Base-by-base conservation (phyloP, 2,329 filamentous ascomycete genomes). In the Monilinia aucupariae region DNA sequence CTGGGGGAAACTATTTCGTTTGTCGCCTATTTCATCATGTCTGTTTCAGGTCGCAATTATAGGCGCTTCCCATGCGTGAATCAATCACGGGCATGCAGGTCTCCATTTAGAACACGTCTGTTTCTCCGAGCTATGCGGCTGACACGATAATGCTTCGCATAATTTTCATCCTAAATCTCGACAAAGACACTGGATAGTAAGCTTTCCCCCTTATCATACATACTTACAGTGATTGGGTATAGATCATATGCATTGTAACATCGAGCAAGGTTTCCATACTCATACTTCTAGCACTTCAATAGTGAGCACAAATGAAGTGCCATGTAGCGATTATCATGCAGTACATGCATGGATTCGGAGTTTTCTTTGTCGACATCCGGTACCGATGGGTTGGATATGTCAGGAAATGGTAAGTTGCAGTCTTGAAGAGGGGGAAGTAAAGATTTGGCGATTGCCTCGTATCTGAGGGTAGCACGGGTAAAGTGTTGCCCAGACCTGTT, bases 301-400 rank as follows among this genome's bases (percentile, higher is more conserved):
- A 13, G 30, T 34, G 41, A 34, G n/a, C n/a, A 25, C 53, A 8
- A 32, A 47, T 32, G 37, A 58, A 45, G 43, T 34, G 15, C 37
- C 13, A 39, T 39, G 37, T 4, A 10, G 54, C 30, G 41, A 56
- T 25, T 34, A 22, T 20, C 41, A 56, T 47, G 41, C 54, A 15
- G n/a, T n/a, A 7, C 41, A 45, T 43, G n/a, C 43, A 59, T 59
- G 17, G 22, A 59, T 39, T 50, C 45, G 55, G 55, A 9, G 37
- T 17, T 59, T 50, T 48, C 45, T 17, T 39, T 27, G 43, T 59
- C 27, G 34, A 37, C 13, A 59, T n/a, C 56, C 32, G 56, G 45
- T 59, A 59, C 56, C 45, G 56, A 51, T 30, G 8, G 12, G 50
- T 51, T n/a, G 56, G 56, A 59, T 34, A 12, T 56, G 41, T 12